Base-by-base conservation (phyloP, 495 filamentous ascomycete genomes). In the Massariosphaeria phaeospora region DNA sequence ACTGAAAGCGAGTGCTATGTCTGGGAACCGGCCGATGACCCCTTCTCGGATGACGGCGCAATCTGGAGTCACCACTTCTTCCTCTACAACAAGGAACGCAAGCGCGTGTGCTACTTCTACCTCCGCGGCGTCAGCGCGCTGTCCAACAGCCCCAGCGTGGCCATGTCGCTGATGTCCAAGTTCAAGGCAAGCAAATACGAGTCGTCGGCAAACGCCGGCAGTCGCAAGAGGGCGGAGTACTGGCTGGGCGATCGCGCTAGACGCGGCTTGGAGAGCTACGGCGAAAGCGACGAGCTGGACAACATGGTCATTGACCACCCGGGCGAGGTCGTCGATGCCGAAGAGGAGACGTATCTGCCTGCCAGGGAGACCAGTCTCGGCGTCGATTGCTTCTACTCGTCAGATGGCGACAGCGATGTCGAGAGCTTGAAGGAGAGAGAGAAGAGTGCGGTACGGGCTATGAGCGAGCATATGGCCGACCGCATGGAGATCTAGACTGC, bases 61-160 rank as follows among this genome's bases (percentile, higher is more conserved):
- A 88, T 97, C 34, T 98, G 94, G 94, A 91, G 87, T 57, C 74
- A 89, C 51, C 88, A 96, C 67, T 95, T 94, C 69, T 95, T 98
- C 75, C 95, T 97, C 70, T 97, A 96, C 79, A 95, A 93, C 75
- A 95, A 91, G 59, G 73, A 80, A 18, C 78, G 81, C 62, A 98
- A 97, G 73, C 80, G 93, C n/a, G 91, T 98, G 18, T 91, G 88
- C 62, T 97, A 97, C 67, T 71, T 98, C 27, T 93, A 96, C 64
- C 75, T 96, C 27, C 81, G 89, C 44, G 90, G 88, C 9, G 76
- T 96, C 30, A 89, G 88, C 7, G 85, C 91, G 8, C 77, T 95
- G 52, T 85, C 82, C 54, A 85, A 89, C 59, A 77, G 78, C 66
- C 74, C 83, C 53, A 25, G 76, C 56, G 41, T 75, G 20, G 39